Conservation (phyloP, 73 alveolate genomes). For the Tetrahymena elliotti region DNA sequence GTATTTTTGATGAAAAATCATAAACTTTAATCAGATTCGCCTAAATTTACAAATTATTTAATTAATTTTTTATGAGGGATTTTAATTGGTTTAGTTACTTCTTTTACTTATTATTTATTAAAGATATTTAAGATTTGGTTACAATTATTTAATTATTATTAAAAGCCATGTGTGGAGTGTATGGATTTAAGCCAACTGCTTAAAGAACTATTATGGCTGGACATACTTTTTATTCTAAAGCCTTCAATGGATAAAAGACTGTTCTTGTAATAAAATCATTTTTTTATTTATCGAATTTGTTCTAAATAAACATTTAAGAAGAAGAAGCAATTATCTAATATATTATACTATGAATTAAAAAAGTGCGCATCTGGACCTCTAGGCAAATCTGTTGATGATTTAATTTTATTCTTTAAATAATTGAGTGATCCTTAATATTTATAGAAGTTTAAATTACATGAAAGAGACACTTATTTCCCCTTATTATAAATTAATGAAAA, state of each 20-base stretch:
- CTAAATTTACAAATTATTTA: too few species aligned
- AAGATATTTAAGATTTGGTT: background rate
- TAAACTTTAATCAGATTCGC: too few species aligned
- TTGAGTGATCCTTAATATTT: background rate
- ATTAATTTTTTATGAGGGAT: too few species aligned
- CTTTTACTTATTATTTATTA: background rate
- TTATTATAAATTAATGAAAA: background rate
- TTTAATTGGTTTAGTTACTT: background rate
- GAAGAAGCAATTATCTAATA: background rate
- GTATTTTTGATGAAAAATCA: background rate
- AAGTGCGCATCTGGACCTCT: slow-evolving; percentile 44
- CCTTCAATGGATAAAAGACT: slow-evolving; percentile 55
- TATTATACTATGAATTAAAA: background rate
- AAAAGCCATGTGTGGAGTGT: background rate
- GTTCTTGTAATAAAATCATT: slow-evolving; percentile 16
- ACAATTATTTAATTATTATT: background rate
- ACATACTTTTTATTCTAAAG: slow-evolving; percentile 37
- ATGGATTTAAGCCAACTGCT: background rate
- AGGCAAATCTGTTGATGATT: slow-evolving; percentile 53
- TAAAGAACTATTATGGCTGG: background rate
- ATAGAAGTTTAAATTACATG: background rate
- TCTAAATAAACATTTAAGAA: too few species aligned
- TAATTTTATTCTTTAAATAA: slow-evolving; percentile 1
- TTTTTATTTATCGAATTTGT: too few species aligned
- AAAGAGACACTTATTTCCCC: background rate